phyloP scores from a whole-genome alignment of 2,329 filamentous ascomycete genomes.

The Nigrospora osmanthi region DNA sequence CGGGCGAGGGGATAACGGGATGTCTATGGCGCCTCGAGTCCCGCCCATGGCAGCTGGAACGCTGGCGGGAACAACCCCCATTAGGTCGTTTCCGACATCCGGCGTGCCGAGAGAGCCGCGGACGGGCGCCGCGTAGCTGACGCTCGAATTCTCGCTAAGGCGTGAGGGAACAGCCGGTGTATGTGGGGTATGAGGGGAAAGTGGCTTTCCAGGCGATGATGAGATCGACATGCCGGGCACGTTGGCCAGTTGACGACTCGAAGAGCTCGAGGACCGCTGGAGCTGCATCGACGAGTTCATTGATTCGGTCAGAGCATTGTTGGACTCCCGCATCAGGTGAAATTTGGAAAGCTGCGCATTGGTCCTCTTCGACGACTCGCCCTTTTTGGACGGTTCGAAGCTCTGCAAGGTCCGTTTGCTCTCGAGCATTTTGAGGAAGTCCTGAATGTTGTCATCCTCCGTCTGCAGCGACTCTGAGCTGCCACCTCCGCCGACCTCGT shows the following conservation, averaged over 20 bases:
- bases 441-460: constrained; percentile 88
- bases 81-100: constrained; percentile 15
- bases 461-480: constrained; percentile 60
- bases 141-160: constrained; percentile 84
- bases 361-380: constrained; percentile 65
- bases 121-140: constrained; percentile 45
- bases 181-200: constrained; percentile 85
- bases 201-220: constrained; percentile 82
- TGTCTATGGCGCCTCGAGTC: constrained; percentile 59
- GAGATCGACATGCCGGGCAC: constrained; percentile 70
- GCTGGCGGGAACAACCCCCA: constrained; percentile 27
- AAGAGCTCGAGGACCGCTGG: constrained; percentile 73
- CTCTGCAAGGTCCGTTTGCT: constrained; percentile 78
- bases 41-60: constrained; percentile 37
- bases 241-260: constrained; percentile 51
- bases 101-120: constrained; percentile 16
- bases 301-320: constrained; percentile 82
- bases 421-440: constrained; percentile 85
- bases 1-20: constrained; percentile 61
- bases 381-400: constrained; percentile 61
- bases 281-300: constrained; percentile 85
- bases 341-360: constrained; percentile 77
- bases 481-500: constrained; percentile 59
- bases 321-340: constrained; percentile 81
- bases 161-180: constrained; percentile 89